These are phyloP conservation scores for Arthrinium phaeospermum DNA, from an alignment of 2,329 filamentous ascomycete species.

Conservation along the genomic window DNA sequence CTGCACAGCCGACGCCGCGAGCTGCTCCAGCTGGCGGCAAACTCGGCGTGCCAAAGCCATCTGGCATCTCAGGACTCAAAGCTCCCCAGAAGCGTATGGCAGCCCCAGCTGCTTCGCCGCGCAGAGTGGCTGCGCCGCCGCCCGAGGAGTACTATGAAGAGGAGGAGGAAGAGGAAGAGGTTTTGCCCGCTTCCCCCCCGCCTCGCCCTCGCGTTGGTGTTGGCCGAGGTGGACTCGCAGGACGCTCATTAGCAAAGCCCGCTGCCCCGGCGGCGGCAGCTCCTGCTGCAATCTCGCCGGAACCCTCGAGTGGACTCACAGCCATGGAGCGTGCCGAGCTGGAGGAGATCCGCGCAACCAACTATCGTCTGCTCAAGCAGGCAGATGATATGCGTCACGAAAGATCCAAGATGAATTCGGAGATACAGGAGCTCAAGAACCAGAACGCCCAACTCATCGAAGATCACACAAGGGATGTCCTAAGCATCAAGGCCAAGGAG, in stretches of 20 bases:
- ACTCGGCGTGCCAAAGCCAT: slow-evolving; percentile 60
- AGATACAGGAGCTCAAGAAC: slow-evolving; percentile 93
- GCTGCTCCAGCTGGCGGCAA: slow-evolving; percentile 56
- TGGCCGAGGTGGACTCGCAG: slow-evolving; percentile 82
- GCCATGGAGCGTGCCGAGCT: slow-evolving; percentile 90
- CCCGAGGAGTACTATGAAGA: slow-evolving; percentile 59
- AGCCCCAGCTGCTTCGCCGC: slow-evolving; percentile 59
- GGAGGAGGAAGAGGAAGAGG: slow-evolving; percentile 53
- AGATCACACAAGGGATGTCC: slow-evolving; percentile 91
- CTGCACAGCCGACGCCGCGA: slow-evolving; percentile 64
- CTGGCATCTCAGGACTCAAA: slow-evolving; percentile 62
- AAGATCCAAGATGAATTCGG: slow-evolving; percentile 79
- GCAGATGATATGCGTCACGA: slow-evolving; percentile 84
- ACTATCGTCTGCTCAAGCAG: slow-evolving; percentile 76
- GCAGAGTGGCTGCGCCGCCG: slow-evolving; percentile 51
- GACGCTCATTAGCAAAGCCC: slow-evolving; percentile 83
- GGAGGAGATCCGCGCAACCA: slow-evolving; percentile 83
- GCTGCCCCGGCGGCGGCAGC: slow-evolving; percentile 57
- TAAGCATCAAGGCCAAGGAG: slow-evolving; percentile 98
- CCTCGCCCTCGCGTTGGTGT: slow-evolving; percentile 68
- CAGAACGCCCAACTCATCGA: slow-evolving; percentile 97
- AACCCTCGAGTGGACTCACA: slow-evolving; percentile 69
- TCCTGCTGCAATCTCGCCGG: slow-evolving; percentile 58
- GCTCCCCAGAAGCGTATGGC: slow-evolving; percentile 63
- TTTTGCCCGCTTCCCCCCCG: slow-evolving; percentile 55